phyloP scores from a whole-genome alignment of 257 asterid species.

The Misopates orontium region DNA sequence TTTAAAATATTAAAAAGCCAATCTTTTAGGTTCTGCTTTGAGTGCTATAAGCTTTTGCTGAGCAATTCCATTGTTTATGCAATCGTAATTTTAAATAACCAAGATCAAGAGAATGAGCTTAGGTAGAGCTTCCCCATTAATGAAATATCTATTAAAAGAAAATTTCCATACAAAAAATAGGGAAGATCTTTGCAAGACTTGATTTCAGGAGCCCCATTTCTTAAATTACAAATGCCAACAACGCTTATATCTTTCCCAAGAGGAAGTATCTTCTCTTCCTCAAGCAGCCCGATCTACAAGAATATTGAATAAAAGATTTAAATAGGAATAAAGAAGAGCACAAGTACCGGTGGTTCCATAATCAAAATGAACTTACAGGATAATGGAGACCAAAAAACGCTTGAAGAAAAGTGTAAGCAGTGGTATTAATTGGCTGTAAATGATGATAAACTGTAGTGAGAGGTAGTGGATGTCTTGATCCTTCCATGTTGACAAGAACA shows the following conservation, averaged over 20 bases:
- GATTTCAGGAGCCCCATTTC: constrained; percentile 66
- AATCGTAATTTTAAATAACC: constrained; percentile 15
- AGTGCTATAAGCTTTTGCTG: background rate
- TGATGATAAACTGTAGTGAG: constrained; percentile 71
- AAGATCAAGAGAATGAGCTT: background rate
- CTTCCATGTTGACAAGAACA: constrained; percentile 79
- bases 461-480: constrained; percentile 83
- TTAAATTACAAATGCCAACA: constrained; percentile 67
- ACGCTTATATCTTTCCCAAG: constrained; percentile 80
- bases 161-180: constrained; percentile 67
- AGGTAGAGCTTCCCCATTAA: background rate
- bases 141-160: background rate
- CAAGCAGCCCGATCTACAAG: constrained; percentile 77
- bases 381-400: constrained; percentile 81
- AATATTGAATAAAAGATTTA: constrained; percentile 1
- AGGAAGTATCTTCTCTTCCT: constrained; percentile 87
- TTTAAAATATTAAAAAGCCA: background rate
- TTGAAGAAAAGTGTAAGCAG: constrained; percentile 78
- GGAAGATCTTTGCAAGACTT: constrained; percentile 80
- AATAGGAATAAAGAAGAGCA: constrained; percentile 18
- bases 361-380: constrained; percentile 66
- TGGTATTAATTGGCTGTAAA: constrained; percentile 60
- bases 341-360: constrained; percentile 20
- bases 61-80: background rate
- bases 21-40: background rate